These are phyloP conservation scores for Cyberlindnera japonica DNA, from an alignment of 805 yeast species.

Conservation along the genomic window DNA sequence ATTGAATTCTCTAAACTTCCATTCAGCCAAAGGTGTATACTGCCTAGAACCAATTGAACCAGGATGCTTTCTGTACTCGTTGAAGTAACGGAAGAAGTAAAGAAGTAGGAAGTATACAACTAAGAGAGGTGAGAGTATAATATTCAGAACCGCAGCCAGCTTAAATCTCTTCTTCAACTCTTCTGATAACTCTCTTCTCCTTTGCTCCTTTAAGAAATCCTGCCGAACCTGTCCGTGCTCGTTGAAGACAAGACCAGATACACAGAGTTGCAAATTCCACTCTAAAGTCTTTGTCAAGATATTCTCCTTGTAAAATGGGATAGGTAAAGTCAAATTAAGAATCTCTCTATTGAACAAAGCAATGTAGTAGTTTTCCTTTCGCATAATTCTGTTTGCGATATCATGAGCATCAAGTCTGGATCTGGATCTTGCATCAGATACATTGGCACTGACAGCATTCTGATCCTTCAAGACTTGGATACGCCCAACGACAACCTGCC, in stretches of 20 bases:
- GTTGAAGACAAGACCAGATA: conserved; percentile 82
- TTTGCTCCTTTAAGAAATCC: conserved; percentile 63
- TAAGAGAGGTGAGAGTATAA: conserved; percentile 79
- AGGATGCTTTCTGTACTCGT: conserved; percentile 88
- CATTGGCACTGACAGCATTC: conserved; percentile 55
- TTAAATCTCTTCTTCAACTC: conserved; percentile 78
- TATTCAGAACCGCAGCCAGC: conserved; percentile 82
- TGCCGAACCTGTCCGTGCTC: conserved; percentile 78
- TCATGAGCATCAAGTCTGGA: conserved; percentile 85
- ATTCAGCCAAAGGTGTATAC: conserved; percentile 90
- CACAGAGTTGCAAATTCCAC: conserved; percentile 89
- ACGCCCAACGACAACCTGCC: conserved; percentile 82
- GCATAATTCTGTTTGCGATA: conserved; percentile 92
- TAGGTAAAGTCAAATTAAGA: conserved; percentile 59
- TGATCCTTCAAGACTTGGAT: conserved; percentile 73
- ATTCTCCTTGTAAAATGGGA: conserved; percentile 41
- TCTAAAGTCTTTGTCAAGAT: conserved; percentile 82
- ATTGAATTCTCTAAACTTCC: conserved; percentile 93
- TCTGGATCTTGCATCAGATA: conserved; percentile 61
- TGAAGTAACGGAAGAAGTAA: conserved; percentile 86
- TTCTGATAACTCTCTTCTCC: conserved; percentile 59
- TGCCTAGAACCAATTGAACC: conserved; percentile 77
- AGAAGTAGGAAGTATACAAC: conserved; percentile 78
- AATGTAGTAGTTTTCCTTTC: conserved; percentile 90
- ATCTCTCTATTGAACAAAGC: conserved; percentile 81